These are phyloP conservation scores for Boeremia exigua DNA, from an alignment of 2,329 filamentous ascomycete genomes.

Conservation along the genomic window DNA sequence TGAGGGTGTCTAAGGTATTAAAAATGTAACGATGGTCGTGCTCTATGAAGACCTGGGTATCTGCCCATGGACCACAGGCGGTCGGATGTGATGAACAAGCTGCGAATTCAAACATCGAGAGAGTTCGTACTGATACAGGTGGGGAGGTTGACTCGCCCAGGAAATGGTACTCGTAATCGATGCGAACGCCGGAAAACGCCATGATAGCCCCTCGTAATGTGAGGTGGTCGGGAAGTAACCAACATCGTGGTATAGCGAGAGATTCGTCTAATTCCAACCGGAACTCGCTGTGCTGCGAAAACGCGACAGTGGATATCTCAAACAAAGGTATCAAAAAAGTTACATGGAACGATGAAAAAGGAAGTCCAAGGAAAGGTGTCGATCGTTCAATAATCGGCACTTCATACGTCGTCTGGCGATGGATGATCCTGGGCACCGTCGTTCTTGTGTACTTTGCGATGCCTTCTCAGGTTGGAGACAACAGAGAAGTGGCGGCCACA, in stretches of 20 bases:
- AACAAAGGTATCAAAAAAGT: conserved; percentile 35
- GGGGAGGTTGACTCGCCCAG: conserved; percentile 29
- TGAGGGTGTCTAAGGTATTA: conserved; percentile 46
- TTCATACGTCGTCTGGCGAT: conserved; percentile 55
- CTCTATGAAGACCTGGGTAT: conserved; percentile 30
- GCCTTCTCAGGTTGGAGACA: conserved; percentile 90
- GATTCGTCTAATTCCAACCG: conserved; percentile 37
- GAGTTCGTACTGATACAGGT: conserved; percentile 41
- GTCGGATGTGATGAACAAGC: conserved; percentile 15
- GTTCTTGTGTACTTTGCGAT: conserved; percentile 94
- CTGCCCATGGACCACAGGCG: conserved; percentile 26
- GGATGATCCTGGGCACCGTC: conserved; percentile 58
- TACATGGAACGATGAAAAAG: conserved; percentile 23
- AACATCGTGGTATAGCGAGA: conserved; percentile 32
- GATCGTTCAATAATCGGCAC: conserved; percentile 34
- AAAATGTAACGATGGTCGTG: conserved; percentile 46
- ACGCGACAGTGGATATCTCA: conserved; percentile 48
- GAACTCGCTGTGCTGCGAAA: conserved; percentile 33
- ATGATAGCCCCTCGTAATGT: conserved; percentile 16
- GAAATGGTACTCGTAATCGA: conserved; percentile 35
- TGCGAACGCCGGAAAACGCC: conserved; percentile 33
- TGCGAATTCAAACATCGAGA: conserved; percentile 12
- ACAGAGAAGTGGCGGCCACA: conserved; percentile 97
- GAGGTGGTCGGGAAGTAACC: conserved; percentile 5
- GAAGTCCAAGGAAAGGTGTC: conserved; percentile 24